Conservation (phyloP, 257 asterid species). For the Hygrophila difformis region DNA sequence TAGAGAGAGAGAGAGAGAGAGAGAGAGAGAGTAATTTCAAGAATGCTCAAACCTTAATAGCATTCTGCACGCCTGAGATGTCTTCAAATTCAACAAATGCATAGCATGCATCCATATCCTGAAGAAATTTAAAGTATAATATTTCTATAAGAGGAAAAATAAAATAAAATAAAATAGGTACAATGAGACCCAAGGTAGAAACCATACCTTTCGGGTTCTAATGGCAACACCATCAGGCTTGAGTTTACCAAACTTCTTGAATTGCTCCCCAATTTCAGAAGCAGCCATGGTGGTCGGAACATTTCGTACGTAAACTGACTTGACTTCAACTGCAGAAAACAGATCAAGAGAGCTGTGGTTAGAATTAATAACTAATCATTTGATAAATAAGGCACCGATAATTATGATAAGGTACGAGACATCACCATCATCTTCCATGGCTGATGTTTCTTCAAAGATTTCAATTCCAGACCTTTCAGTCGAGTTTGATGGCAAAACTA, state of each 20-base stretch:
- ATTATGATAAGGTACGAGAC: not conserved
- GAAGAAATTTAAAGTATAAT: slow-evolving; percentile 19
- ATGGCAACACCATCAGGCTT: slow-evolving; percentile 91
- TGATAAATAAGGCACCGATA: slow-evolving; percentile 1
- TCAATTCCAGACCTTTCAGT: slow-evolving; percentile 55
- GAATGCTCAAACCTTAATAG: slow-evolving; percentile 57
- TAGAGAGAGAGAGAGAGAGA: no score
- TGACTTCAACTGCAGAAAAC: slow-evolving; percentile 58
- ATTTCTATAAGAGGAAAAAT: slow-evolving; percentile 12
- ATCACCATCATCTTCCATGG: slow-evolving; percentile 74
- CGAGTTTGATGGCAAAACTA: slow-evolving; percentile 32
- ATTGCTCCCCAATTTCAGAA: slow-evolving; percentile 85
- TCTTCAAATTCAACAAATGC: slow-evolving; percentile 97
- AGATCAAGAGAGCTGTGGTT: slow-evolving; percentile 1
- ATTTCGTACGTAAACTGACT: slow-evolving; percentile 87
- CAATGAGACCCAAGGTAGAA: slow-evolving; percentile 10
- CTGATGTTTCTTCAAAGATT: slow-evolving; percentile 48
- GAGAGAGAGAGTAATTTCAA: not conserved
- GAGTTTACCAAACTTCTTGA: slow-evolving; percentile 84
- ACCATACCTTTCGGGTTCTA: slow-evolving; percentile 88
- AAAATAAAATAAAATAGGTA: not conserved
- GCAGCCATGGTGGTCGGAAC: slow-evolving; percentile 91
- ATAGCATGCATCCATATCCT: slow-evolving; percentile 93
- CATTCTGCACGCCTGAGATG: slow-evolving; percentile 85
- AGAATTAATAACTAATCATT: not conserved